Evolutionary conservation across 345 rosid species (phyloP), one percentile per base, ranked within the genome.

Genomic region (Arabidopsis arenosa): DNA sequence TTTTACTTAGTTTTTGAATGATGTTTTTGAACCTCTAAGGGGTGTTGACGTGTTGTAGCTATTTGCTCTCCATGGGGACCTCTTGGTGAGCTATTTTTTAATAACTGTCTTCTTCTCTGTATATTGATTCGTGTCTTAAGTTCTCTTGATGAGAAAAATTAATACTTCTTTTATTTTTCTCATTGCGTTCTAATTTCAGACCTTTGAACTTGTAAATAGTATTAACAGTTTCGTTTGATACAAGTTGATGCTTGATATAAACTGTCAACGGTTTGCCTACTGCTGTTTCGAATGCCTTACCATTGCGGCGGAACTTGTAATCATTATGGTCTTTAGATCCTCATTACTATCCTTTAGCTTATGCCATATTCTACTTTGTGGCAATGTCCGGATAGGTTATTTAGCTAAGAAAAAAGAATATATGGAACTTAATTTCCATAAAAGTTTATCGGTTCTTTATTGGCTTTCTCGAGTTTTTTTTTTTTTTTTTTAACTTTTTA

Each of bases 11-110:
- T 51, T 61, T 18, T 69, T 68, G 18, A 55, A 0, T 21, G 15
- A 54, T 56, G 37, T 56, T 55, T 33, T n/a, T n/a, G n/a, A 35
- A 54, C 92, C 94, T 23, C 13, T 90, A 68, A 87, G 90, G 40
- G 97, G 96, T 26, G 21, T 18, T 18, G 21, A 18, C 21, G 21
- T 18, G 21, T 18, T 65, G 93, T 76, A 14, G 93, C 96, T 74
- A 79, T 93, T 78, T 87, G 96, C 83, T 84, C 85, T 73, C 97
- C 98, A 11, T 91, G 21, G 97, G 96, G 98, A 91, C 83, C 94
- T 93, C 72, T 79, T 93, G 97, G 98, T 93, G 79, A 84, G 93
- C 13, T 72, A 6, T 13, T 72, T 32, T 63, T 48, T 18, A 7
- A 2, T 4, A 11, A 48, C 48, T 66, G 15, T 65, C 57, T 9